phyloP scores from a whole-genome alignment of 805 yeast genomes.

The Cyberlindnera bimundalis region DNA sequence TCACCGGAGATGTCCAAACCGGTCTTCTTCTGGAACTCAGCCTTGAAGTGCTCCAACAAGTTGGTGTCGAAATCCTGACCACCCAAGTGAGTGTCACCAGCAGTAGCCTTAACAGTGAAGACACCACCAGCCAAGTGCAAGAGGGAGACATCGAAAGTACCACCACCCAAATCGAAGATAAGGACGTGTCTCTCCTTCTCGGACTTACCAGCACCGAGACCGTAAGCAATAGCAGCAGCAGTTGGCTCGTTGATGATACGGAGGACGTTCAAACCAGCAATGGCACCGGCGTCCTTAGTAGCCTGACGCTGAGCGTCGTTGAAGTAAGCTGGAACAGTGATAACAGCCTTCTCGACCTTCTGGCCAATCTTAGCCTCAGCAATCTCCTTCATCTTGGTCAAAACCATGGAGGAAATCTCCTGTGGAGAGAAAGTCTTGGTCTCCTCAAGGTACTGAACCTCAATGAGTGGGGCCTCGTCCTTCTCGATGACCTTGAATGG shows the following conservation, averaged over 20 bases:
- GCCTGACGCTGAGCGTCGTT: conserved; percentile 81
- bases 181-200: conserved; percentile 83
- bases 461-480: conserved; percentile 63
- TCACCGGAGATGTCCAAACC: conserved; percentile 86
- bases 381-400: conserved; percentile 78
- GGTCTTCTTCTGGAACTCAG: conserved; percentile 94
- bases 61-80: conserved; percentile 99
- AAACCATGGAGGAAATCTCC: conserved; percentile 73
- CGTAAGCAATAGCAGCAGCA: conserved; percentile 99
- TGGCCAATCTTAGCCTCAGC: conserved; percentile 76
- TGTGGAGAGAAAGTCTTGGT: conserved; percentile 69
- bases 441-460: conserved; percentile 69
- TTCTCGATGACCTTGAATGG: conserved; percentile 69
- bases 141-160: conserved; percentile 96
- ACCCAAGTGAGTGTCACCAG: conserved; percentile 99
- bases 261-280: conserved; percentile 74
- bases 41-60: conserved; percentile 88
- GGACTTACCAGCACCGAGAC: conserved; percentile 87
- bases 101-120: conserved; percentile 95
- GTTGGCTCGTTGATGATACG: conserved; percentile 82
- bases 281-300: conserved; percentile 79
- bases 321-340: conserved; percentile 79
- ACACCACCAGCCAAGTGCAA: conserved; percentile 94
- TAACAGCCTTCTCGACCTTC: conserved; percentile 69
- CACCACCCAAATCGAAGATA: conserved; percentile 97